These are phyloP conservation scores for Ceratocystis colombiana DNA, from an alignment of 2,329 filamentous ascomycete genomes.

Conservation along the genomic window DNA sequence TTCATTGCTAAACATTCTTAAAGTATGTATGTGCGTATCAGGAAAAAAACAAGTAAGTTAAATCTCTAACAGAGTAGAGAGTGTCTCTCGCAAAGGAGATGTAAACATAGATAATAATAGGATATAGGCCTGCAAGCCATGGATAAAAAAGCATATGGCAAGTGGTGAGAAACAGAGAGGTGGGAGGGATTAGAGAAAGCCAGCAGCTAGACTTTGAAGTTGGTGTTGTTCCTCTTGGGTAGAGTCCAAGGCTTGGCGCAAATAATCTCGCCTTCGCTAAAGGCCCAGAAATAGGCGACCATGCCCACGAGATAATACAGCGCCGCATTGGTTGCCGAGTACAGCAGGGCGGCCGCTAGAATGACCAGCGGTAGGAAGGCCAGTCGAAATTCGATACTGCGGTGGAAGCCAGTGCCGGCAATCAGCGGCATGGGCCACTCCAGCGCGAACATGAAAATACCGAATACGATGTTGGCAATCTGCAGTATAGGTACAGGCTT, in stretches of 20 bases:
- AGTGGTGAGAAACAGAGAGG: not conserved
- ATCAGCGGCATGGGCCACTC: slow-evolving; percentile 80
- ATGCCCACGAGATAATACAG: slow-evolving; percentile 85
- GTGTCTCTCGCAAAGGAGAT: no score
- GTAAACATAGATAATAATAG: no score
- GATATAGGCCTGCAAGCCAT: not conserved
- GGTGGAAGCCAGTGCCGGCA: slow-evolving; percentile 68
- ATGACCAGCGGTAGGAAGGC: slow-evolving; percentile 71
- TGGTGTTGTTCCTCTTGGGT: slow-evolving; percentile 42
- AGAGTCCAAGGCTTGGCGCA: slow-evolving; percentile 62
- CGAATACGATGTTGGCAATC: slow-evolving; percentile 77
- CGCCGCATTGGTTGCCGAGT: slow-evolving; percentile 85
- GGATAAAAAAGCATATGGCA: not conserved
- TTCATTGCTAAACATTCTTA: not conserved
- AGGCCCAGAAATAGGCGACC: slow-evolving; percentile 89
- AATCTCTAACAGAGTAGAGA: no score
- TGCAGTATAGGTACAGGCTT: slow-evolving; percentile 83
- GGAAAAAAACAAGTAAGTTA: no score
- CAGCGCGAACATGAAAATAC: slow-evolving; percentile 66
- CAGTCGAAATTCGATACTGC: slow-evolving; percentile 77
- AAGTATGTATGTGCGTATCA: no score
- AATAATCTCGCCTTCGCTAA: slow-evolving; percentile 83
- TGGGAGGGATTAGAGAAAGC: slow-evolving; percentile 11
- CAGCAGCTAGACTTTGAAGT: slow-evolving; percentile 19
- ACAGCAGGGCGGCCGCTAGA: slow-evolving; percentile 65